Percentiles rank a stretch among this genome's conserved stretches.
phyloP scores from a whole-genome alignment of 805 yeast genomes.

The Lipomyces japonicus region DNA sequence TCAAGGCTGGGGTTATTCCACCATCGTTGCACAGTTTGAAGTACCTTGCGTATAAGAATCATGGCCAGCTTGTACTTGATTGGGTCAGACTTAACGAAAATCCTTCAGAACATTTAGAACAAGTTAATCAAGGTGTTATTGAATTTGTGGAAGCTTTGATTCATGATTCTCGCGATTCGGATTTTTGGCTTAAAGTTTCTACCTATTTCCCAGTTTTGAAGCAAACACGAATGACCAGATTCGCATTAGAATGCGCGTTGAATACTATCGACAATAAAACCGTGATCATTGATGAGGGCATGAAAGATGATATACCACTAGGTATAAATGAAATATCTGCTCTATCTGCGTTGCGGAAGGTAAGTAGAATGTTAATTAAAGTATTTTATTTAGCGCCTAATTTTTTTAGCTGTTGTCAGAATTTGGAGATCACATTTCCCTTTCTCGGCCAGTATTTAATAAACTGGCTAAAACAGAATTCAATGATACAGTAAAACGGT shows the following conservation, averaged over 20 bases:
- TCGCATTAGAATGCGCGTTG: conserved; percentile 21
- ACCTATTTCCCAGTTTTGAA: conserved; percentile 22
- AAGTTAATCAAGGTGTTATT: conserved; percentile 48
- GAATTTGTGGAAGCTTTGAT: conserved; percentile 59
- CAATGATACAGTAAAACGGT: conserved; percentile 1
- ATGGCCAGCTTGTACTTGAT: conserved; percentile 67
- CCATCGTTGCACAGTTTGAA: conserved; percentile 72
- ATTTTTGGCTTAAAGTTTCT: conserved; percentile 28
- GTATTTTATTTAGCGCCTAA: neutral
- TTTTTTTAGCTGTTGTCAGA: neutral
- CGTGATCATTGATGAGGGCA: conserved; percentile 3
- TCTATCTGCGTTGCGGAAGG: conserved; percentile 9
- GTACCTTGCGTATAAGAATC: conserved; percentile 73
- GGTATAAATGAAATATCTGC: conserved; percentile 22
- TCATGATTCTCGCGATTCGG: conserved; percentile 47
- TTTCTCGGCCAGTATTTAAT: conserved; percentile 10
- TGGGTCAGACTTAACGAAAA: conserved; percentile 34
- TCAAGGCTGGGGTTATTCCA: conserved; percentile 39
- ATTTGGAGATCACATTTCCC: conserved; percentile 14
- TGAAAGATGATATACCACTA: conserved; percentile 5
- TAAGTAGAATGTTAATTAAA: neutral
- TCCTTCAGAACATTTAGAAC: conserved; percentile 41
- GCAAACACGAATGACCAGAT: conserved; percentile 14
- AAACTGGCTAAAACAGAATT: conserved; percentile 4
- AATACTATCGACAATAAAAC: conserved; percentile 2